Evolutionary conservation across 1,284 basidiomycete genomes (phyloP).

Genomic region (Naganishia cerealis): DNA sequence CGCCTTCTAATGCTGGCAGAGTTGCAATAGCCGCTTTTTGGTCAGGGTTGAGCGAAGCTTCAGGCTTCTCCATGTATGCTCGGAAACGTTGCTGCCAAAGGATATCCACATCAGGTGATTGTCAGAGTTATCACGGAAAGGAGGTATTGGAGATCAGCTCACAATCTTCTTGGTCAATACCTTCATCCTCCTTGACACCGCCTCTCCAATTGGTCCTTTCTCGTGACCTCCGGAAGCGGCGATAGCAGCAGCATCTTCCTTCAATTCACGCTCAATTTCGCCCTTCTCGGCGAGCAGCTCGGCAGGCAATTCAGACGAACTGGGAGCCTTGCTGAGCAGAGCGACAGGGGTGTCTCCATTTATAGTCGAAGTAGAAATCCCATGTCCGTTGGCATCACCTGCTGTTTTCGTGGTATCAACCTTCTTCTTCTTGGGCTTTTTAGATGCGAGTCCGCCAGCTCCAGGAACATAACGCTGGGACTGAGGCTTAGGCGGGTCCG

Average conservation of each 20-base stretch:
- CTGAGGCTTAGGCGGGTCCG: conserved; percentile 4
- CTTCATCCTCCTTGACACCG: conserved; percentile 73
- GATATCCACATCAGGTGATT: not conserved
- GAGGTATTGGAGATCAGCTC: conserved; percentile 49
- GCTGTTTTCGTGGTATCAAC: not conserved
- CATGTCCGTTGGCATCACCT: not conserved
- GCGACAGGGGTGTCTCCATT: conserved; percentile 26
- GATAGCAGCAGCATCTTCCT: conserved; percentile 21
- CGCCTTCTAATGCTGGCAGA: conserved; percentile 70
- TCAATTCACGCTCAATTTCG: conserved; percentile 24
- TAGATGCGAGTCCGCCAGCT: conserved; percentile 20
- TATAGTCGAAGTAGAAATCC: not conserved
- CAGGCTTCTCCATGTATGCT: conserved; percentile 65
- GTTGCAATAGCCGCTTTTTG: conserved; percentile 70
- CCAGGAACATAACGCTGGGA: conserved; percentile 29
- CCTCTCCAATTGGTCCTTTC: conserved; percentile 67
- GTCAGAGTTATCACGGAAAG: conserved; percentile 12
- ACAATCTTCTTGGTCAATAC: conserved; percentile 79
- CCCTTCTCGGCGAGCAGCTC: conserved; percentile 29
- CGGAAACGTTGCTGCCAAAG: conserved; percentile 66
- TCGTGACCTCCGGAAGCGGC: conserved; percentile 30
- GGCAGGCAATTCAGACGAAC: conserved; percentile 20
- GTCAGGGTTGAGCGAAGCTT: conserved; percentile 75
- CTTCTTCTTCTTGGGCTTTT: conserved; percentile 33
- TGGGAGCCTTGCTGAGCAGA: conserved; percentile 25